phyloP scores from a whole-genome alignment of 164 flowering plant species.

The Vitis rotundifolia region DNA sequence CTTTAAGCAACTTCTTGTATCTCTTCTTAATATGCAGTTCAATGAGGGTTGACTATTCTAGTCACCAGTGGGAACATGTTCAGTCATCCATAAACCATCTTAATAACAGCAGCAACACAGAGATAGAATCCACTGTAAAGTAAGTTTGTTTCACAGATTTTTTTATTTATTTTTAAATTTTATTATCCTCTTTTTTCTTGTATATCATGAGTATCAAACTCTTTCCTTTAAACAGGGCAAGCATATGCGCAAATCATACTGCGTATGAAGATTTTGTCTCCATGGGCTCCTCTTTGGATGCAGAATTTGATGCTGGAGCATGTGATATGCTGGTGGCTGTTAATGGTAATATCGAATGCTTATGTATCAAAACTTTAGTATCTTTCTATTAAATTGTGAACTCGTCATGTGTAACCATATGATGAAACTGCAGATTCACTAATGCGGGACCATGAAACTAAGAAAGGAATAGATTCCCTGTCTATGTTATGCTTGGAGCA shows the following conservation, averaged over 20 bases:
- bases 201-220: background rate
- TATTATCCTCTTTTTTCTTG: background rate
- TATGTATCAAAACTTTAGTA: background rate
- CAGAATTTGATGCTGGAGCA: conserved; percentile 33
- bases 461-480: conserved; percentile 44
- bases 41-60: conserved; percentile 40
- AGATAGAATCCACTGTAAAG: conserved; percentile 45
- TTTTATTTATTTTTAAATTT: background rate
- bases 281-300: conserved; percentile 29
- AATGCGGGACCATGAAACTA: conserved; percentile 45
- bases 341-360: conserved; percentile 38
- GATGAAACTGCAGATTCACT: conserved; percentile 51
- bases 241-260: conserved; percentile 26
- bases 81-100: conserved; percentile 30
- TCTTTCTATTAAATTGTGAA: no score
- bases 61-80: conserved; percentile 51
- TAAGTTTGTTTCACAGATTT: conserved; percentile 20
- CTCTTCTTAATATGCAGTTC: conserved; percentile 40
- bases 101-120: conserved; percentile 24
- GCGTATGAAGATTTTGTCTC: conserved; percentile 38
- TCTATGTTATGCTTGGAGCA: conserved; percentile 43
- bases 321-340: conserved; percentile 33
- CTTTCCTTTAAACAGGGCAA: conserved; percentile 36
- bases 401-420: background rate
- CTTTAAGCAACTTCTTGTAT: background rate